Evolutionary conservation across 495 filamentous ascomycete genomes (phyloP), one percentile per base, ranked within the genome.

Genomic region (Friedmanniomyces simplex): DNA sequence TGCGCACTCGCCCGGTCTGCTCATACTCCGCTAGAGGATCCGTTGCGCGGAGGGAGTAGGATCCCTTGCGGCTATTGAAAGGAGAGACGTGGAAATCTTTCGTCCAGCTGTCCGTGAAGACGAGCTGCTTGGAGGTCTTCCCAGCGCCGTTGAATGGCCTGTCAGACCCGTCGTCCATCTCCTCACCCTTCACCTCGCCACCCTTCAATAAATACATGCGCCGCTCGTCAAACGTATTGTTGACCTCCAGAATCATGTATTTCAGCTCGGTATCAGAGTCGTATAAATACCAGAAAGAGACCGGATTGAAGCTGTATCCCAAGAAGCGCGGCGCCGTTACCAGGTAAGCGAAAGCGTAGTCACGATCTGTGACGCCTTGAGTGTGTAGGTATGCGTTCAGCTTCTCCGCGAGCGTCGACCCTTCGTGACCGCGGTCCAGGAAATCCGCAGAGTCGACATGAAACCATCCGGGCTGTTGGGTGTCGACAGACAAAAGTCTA

Each of bases 231-330:
- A 87, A 89, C 0, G 84, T 89, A 59, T 90, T 89, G 65, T 87
- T 88, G 42, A 90, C 83, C 64, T 91, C 87, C 16, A 88, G 61
- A 36, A 91, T 78, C 68, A 89, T 78, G 25, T 81, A 80, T 42
- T 76, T 75, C 28, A 91, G 74, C n/a, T 76, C 69, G 50, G 76
- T 73, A 3, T 78, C 63, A 6, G 71, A 59, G 21, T 77, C 76
- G 64, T 91, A 91, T 8, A 91, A 73, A 59, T 90, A 89, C 82
- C 87, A 91, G 68, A 89, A 87, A 10, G 82, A 88, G 14, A 88
- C 83, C 0, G 85, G 86, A 61, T 87, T 89, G 68, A 87, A 87
- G 16, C 79, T 79, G 65, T 86, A 87, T 16, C 83, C 82, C 4
- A 87, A 68, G 57, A 88, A 85, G 25, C 76, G 74, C 13, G 87